Conservation (phyloP, 176 grass and related monocot species). For the Saccharum spontaneum region DNA sequence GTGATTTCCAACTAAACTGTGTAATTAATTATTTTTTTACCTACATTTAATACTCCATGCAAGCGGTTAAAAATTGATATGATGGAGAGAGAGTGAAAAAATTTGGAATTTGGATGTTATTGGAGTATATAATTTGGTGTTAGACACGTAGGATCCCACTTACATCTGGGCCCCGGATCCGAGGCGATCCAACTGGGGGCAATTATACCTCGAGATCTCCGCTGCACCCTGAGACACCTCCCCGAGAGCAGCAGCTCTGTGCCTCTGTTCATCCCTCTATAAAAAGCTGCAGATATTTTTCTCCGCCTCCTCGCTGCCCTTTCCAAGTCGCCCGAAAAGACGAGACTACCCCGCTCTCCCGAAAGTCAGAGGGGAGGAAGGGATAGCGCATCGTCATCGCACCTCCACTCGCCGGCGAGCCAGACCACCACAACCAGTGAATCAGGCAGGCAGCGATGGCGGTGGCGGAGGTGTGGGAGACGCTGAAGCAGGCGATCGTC, state of each 20-base stretch:
- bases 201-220: conserved; percentile 5
- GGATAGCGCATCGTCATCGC: not conserved
- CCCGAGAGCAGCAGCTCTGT: no score
- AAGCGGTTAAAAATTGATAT: no score
- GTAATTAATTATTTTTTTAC: no score
- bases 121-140: no score
- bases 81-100: no score
- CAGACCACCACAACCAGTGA: not conserved
- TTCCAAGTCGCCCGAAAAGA: not conserved
- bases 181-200: not conserved
- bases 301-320: not conserved
- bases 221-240: not conserved
- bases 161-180: not conserved
- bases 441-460: conserved; percentile 25
- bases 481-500: conserved; percentile 70
- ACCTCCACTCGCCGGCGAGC: not conserved
- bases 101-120: no score
- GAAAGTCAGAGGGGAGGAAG: not conserved
- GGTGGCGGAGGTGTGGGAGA: conserved; percentile 70
- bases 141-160: no score
- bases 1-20: no score
- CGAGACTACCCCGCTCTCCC: conserved; percentile 6
- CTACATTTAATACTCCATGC: no score
- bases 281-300: conserved; percentile 39
- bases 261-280: not conserved